Evolutionary conservation across 2,329 filamentous ascomycete genomes (phyloP).

Genomic region (Trichophyton equinum): DNA sequence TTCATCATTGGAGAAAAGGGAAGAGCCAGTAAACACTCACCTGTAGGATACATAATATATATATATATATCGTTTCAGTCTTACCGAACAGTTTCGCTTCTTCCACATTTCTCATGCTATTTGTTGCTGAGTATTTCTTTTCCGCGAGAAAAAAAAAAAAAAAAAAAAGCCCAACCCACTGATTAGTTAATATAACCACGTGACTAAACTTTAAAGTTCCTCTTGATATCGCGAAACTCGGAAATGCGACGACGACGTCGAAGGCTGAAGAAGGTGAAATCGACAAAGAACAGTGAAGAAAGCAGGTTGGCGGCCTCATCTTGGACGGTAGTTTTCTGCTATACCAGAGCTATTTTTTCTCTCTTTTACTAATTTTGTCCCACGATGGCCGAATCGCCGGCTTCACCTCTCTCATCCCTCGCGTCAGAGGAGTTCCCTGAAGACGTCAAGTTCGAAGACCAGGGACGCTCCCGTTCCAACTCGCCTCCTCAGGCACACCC

Average conservation of each 20-base stretch:
- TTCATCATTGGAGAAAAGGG: constrained; percentile 19
- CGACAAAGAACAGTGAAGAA: neutral
- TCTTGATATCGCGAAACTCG: neutral
- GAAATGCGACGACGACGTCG: neutral
- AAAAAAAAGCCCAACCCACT: neutral
- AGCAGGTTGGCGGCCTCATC: neutral
- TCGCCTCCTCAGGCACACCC: constrained; percentile 30
- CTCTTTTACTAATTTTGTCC: neutral
- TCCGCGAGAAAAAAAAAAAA: neutral
- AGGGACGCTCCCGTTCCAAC: constrained; percentile 33
- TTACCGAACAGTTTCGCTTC: neutral
- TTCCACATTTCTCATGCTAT: neutral
- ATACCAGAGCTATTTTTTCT: neutral
- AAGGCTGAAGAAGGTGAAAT: neutral
- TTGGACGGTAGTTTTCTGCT: neutral
- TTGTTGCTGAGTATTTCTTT: neutral
- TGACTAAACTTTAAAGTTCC: neutral
- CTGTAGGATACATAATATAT: neutral
- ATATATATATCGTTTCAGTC: neutral
- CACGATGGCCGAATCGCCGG: constrained; percentile 43
- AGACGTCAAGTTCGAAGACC: constrained; percentile 41
- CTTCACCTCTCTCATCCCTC: constrained; percentile 52
- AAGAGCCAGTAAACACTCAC: neutral
- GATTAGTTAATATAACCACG: neutral
- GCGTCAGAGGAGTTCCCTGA: constrained; percentile 52